phyloP scores from a whole-genome alignment of 2,329 filamentous ascomycete species.

The Annulohypoxylon truncatum region DNA sequence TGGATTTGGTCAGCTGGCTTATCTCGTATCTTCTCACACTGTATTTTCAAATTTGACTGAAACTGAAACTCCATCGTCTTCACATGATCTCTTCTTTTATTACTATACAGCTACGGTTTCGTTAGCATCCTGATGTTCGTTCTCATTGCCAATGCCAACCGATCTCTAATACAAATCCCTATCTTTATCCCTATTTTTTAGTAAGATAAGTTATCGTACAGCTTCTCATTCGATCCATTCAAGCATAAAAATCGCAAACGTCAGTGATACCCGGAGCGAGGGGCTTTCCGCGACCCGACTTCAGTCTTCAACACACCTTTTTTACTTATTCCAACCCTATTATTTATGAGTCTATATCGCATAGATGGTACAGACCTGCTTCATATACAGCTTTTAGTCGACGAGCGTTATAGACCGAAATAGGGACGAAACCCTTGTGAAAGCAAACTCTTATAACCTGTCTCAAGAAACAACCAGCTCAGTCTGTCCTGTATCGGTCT shows the following conservation, averaged over 20 bases:
- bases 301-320: conserved; percentile 6
- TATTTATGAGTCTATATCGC: conserved; percentile 7
- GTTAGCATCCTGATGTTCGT: background rate
- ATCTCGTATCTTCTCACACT: background rate
- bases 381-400: conserved; percentile 24
- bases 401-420: conserved; percentile 40
- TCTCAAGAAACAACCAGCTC: conserved; percentile 20
- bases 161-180: background rate
- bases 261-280: conserved; percentile 20
- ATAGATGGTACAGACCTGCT: conserved; percentile 32
- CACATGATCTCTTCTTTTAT: background rate
- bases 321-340: conserved; percentile 1
- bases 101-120: background rate
- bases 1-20: background rate
- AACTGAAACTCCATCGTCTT: conserved; percentile 1
- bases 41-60: background rate
- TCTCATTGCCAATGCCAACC: background rate
- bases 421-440: conserved; percentile 39
- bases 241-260: background rate
- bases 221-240: background rate
- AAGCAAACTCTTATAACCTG: conserved; percentile 15
- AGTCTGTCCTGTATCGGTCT: conserved; percentile 7
- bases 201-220: background rate
- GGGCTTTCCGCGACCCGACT: conserved; percentile 21
- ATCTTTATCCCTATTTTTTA: background rate